Evolutionary conservation across 2,329 filamentous ascomycete genomes (phyloP), one percentile per base, ranked within the genome.

Genomic region (Coniochaeta pulveracea): DNA sequence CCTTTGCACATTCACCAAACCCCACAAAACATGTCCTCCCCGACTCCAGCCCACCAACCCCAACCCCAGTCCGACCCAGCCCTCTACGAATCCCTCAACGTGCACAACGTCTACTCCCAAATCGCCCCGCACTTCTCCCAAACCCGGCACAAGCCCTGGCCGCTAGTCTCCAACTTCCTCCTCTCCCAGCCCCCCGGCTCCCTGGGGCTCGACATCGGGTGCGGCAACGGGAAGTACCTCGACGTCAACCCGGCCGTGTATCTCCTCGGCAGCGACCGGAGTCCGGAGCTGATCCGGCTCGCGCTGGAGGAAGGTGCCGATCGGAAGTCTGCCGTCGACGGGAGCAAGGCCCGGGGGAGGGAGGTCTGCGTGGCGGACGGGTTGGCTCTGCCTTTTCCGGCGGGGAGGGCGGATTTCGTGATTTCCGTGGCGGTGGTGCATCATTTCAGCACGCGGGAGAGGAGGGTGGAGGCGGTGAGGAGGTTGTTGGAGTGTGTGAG

Each of bases 211-310:
- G 91, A 98, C 57, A 69, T 96, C 36, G 91, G 91, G 39, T 96
- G 91, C 58, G 91, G 91, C 38, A 98, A 98, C 60, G 91, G 91
- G 45, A 96, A 96, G 65, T 95, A 96, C 55, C 64, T 96, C 39
- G 64, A 71, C 39, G 81, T 93, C 37, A 93, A 93, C 57, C 69
- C 66, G 15, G 59, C 73, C 46, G 60, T 94, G 31, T 86, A 83
- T 60, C 80, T 95, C 34, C 54, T 96, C 38, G 89, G 77, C 37
- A 89, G 81, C 36, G 91, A 96, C 62, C 74, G 85, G 63, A 93
- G 75, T 47, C 65, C 63, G 16, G 60, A 66, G 36, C 65, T 76
- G 21, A 61, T 68, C 31, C 52, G 55, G 22, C 63, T 76, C 34
- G 69, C 72, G 34, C 52, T 58, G 35, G 51, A 55, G 22, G 41